Conservation (phyloP, 2,329 filamentous ascomycete species). For the Arachnopeziza araneosa region DNA sequence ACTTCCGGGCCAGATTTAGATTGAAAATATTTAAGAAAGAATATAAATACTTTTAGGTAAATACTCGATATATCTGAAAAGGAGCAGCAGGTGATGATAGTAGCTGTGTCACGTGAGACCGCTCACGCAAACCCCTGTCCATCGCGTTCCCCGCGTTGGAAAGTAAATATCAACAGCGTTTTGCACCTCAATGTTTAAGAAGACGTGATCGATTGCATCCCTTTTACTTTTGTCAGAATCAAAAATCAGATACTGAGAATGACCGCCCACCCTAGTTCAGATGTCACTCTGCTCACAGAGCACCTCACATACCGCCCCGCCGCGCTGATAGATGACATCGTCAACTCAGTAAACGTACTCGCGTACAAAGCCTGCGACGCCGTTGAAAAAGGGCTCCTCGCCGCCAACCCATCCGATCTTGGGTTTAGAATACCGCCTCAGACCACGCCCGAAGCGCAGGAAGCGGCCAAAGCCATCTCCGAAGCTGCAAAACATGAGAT, state of each 20-base stretch:
- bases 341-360: conserved; percentile 89
- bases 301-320: conserved; percentile 93
- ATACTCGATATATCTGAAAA: too few relatives aligned
- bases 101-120: too few relatives aligned
- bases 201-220: not conserved
- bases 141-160: not conserved
- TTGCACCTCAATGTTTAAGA: not conserved
- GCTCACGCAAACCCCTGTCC: too few relatives aligned
- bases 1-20: not conserved
- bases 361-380: conserved; percentile 85
- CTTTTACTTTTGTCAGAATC: not conserved
- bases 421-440: conserved; percentile 63
- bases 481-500: conserved; percentile 63
- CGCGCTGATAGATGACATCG: conserved; percentile 95
- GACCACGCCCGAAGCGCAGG: conserved; percentile 36
- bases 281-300: conserved; percentile 75
- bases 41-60: too few relatives aligned
- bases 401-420: conserved; percentile 66
- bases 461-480: conserved; percentile 36
- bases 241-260: conserved; percentile 5
- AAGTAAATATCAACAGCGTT: not conserved
- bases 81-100: too few relatives aligned
- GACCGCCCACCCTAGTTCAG: conserved; percentile 24
- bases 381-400: conserved; percentile 75
- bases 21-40: too few relatives aligned